A percentile compares a stretch with the other conserved stretches of the same genome.
phyloP scores from a whole-genome alignment of 192 early-diverging fungal genomes.

The Rhizoclosmatium sp. region DNA sequence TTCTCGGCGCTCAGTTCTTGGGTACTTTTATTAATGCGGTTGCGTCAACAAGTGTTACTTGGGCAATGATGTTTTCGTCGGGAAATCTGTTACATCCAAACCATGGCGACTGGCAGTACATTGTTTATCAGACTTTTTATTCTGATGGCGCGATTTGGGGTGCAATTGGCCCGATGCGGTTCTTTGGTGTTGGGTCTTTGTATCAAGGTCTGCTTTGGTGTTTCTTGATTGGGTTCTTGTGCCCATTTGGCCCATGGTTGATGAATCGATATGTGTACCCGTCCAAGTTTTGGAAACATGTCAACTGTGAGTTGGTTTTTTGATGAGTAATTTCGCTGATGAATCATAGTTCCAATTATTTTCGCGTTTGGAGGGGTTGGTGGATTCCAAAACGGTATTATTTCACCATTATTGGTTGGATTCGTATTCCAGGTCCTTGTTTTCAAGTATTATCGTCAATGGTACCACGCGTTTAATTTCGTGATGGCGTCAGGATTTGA shows the following conservation, averaged over 20 bases:
- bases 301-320: background rate
- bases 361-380: constrained; percentile 17
- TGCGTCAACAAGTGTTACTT: constrained; percentile 24
- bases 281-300: background rate
- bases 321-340: background rate
- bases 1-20: constrained; percentile 60
- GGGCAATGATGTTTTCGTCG: background rate
- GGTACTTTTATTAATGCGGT: constrained; percentile 68
- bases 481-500: constrained; percentile 21
- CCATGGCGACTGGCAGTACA: constrained; percentile 32
- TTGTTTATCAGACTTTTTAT: constrained; percentile 59
- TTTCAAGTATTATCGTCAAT: background rate
- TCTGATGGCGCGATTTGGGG: constrained; percentile 77
- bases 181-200: constrained; percentile 55
- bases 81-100: background rate
- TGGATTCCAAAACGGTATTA: constrained; percentile 4
- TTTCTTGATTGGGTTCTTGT: constrained; percentile 40
- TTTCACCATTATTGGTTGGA: constrained; percentile 6
- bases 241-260: constrained; percentile 38
- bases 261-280: constrained; percentile 47
- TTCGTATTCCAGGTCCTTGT: constrained; percentile 11
- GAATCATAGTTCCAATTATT: background rate
- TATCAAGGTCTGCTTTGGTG: constrained; percentile 40
- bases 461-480: constrained; percentile 9
- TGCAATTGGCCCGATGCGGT: constrained; percentile 67